Base-by-base conservation (phyloP, 805 yeast genomes). In the Phaffomyces antillensis region DNA sequence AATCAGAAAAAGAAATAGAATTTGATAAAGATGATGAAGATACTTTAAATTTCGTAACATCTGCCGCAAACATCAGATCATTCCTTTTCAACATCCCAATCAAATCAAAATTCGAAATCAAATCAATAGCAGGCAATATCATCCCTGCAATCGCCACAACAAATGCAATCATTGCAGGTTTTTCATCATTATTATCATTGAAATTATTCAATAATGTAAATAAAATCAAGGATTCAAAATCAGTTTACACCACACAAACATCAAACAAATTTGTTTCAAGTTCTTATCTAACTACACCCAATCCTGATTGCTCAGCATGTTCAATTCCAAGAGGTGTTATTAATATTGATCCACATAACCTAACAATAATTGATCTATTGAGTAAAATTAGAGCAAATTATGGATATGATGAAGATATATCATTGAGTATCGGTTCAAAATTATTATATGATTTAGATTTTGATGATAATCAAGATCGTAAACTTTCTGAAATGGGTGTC, bases 111-210 rank as follows among this genome's bases (percentile, higher is more conserved):
- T 93, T 95, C 59, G 96, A 88, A 48, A 77, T 86, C 49, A 93
- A 93, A 61, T 95, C 86, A 57, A 89, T 91, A 51, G 99, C 99
- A 0, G 99, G 99, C 7, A 93, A 91, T 63, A 93, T 93, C 55
- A 93, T 93, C 36, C 99, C 99, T 0, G 99, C 99, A 0, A 90
- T 95, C 54, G 98, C 99, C 7, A 93, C 99, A 2, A 91, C 97
- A 4, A 93, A 93, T 62, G 98, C 99, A 1, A 83, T 93, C 13
- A 82, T 93, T 54, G 89, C 96, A 0, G 99, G 99, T 0, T 75
- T 88, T 52, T 83, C 93, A 15, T 81, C 89, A 4, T 61, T 91
- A 35, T 78, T 83, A 34, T 84, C 95, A 0, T 65, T 89, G 39
- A 76, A 77, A 60, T 61, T 78, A 43, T 56, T 83, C 39, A 54